Percentiles rank a stretch among this genome's conserved stretches.
phyloP scores from a whole-genome alignment of 352 stramenopile species.

The Hyaloperonospora brassicae region DNA sequence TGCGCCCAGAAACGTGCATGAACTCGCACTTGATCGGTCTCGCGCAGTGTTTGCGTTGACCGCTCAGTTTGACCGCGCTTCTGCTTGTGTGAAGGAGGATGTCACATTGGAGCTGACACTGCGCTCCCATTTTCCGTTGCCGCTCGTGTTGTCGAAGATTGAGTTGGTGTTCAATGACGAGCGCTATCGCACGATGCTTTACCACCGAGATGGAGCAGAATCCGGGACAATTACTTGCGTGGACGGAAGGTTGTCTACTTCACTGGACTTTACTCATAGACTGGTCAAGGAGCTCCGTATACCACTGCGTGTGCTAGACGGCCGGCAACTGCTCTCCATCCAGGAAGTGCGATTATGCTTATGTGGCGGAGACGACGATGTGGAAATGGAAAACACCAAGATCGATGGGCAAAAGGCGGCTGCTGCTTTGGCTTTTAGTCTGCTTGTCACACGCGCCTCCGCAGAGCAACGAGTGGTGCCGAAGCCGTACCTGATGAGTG shows the following conservation, averaged over 20 bases:
- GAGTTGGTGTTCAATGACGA: conserved; percentile 72
- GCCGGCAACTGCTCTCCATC: conserved; percentile 46
- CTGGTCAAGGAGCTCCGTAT: conserved; percentile 30
- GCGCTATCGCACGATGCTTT: conserved; percentile 56
- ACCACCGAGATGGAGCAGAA: conserved; percentile 30
- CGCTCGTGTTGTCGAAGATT: conserved; percentile 50
- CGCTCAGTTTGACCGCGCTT: conserved; percentile 55
- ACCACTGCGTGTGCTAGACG: conserved; percentile 48
- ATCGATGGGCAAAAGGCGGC: conserved; percentile 7
- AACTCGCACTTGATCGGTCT: conserved; percentile 44
- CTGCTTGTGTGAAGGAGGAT: conserved; percentile 60
- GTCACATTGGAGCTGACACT: conserved; percentile 43
- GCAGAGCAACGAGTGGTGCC: conserved; percentile 29
- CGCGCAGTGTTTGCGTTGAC: conserved; percentile 42
- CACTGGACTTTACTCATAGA: conserved; percentile 44
- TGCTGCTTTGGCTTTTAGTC: conserved; percentile 41
- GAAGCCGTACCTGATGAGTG: conserved; percentile 43
- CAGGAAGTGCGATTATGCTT: conserved; percentile 61
- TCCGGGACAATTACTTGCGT: conserved; percentile 6
- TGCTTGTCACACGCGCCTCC: conserved; percentile 39
- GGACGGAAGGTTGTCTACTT: conserved; percentile 36
- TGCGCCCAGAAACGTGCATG: conserved; percentile 33
- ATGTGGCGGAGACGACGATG: conserved; percentile 10
- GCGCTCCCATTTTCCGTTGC: conserved; percentile 46
- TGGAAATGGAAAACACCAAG: conserved; percentile 6